Evolutionary conservation across 2,329 filamentous ascomycete genomes (phyloP).

Genomic region (Fonsecaea multimorphosa): DNA sequence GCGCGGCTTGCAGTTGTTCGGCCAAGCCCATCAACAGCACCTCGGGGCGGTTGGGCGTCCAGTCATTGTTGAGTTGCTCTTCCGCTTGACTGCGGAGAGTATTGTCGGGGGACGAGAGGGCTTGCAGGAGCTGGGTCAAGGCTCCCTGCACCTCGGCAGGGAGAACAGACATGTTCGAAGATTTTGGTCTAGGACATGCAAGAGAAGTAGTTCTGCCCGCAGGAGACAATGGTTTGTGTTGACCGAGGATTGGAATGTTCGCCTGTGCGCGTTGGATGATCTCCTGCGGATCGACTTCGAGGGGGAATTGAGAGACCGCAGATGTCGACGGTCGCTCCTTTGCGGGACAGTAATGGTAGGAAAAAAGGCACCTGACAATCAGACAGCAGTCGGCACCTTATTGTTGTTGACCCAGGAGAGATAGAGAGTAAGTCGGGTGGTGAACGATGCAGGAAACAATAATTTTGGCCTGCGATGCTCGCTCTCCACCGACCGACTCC

Average conservation of each 20-base stretch:
- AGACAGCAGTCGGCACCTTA: neutral
- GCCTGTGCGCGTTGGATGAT: conserved; percentile 15
- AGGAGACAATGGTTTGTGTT: neutral
- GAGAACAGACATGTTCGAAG: conserved; percentile 76
- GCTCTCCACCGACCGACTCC: conserved; percentile 21
- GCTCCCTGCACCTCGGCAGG: conserved; percentile 82
- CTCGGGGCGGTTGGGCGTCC: conserved; percentile 81
- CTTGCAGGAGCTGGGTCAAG: conserved; percentile 83
- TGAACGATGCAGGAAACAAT: conserved; percentile 9
- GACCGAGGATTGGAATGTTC: conserved; percentile 13
- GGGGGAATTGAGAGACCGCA: neutral
- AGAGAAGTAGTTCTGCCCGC: neutral
- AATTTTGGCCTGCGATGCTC: conserved; percentile 20
- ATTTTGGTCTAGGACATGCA: conserved; percentile 25
- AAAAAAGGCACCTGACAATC: neutral
- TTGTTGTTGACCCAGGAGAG: neutral
- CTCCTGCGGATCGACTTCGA: neutral
- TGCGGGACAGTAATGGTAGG: neutral
- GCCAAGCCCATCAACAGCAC: conserved; percentile 90
- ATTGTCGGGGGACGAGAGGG: conserved; percentile 90
- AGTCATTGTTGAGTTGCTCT: conserved; percentile 87
- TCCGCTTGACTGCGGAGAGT: conserved; percentile 82
- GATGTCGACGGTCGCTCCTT: neutral
- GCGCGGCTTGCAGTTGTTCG: conserved; percentile 84
- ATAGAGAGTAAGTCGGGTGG: neutral